Conservation (phyloP, 2,329 filamentous ascomycete genomes). For the Fusarium sp. region DNA sequence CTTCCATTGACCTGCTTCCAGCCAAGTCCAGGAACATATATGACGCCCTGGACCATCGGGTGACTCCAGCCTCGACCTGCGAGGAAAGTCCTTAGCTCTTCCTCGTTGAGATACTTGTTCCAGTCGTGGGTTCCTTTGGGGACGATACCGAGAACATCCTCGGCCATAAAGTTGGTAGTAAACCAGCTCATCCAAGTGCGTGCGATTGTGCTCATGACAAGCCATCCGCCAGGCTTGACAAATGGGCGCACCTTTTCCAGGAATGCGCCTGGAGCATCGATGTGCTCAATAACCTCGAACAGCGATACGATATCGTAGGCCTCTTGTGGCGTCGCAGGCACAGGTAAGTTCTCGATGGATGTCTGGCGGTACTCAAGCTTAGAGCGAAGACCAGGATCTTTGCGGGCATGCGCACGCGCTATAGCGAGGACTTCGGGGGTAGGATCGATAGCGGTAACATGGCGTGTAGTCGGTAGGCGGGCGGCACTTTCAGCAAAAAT, state of each 20-base stretch:
- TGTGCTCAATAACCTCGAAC: constrained; percentile 97
- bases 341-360: constrained; percentile 76
- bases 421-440: constrained; percentile 78
- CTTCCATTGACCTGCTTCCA: constrained; percentile 87
- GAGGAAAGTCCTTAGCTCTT: constrained; percentile 74
- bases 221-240: constrained; percentile 90
- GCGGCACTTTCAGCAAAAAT: constrained; percentile 94
- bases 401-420: constrained; percentile 78
- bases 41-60: constrained; percentile 77
- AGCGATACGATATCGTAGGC: constrained; percentile 84
- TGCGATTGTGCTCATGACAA: constrained; percentile 92
- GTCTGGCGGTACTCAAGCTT: constrained; percentile 80
- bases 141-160: constrained; percentile 88
- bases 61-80: constrained; percentile 68
- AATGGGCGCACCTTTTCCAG: constrained; percentile 77
- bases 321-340: constrained; percentile 53
- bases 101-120: constrained; percentile 92
- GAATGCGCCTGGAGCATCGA: constrained; percentile 80
- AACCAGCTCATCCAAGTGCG: constrained; percentile 90
- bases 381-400: constrained; percentile 74
- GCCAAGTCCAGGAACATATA: constrained; percentile 90
- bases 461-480: constrained; percentile 69
- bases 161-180: constrained; percentile 91
- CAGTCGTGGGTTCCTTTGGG: constrained; percentile 95
- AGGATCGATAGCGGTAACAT: constrained; percentile 82